Base-by-base conservation (phyloP, 768 basidiomycete species). In the Dentipellis sp. region DNA sequence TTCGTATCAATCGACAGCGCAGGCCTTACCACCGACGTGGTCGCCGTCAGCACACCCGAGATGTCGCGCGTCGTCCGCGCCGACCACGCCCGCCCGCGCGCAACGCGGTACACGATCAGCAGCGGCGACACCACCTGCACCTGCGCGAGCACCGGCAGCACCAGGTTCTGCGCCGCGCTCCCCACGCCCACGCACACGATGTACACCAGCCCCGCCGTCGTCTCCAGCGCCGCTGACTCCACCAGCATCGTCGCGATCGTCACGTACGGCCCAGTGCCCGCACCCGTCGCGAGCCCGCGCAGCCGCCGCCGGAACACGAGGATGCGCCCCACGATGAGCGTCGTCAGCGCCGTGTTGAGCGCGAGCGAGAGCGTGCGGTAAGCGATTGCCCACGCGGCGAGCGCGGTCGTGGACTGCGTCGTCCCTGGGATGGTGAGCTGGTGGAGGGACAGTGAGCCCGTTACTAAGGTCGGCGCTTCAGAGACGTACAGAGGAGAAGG, bases 311-410 rank as follows among this genome's bases (percentile, higher is more conserved):
- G 56, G 14, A 46, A 0, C 8, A 10, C 11, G 21, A 58, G 23
- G 23, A 62, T 52, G 48, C 56, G 59, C 10, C 54, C 50, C 36
- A 45, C 46, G 51, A 62, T 56, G 52, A 56, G 48, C 35, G 51
- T 57, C 6, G 61, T 62, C 39, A 62, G 54, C 21, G 52, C 52
- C 39, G 53, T 10, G 34, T 56, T 45, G 38, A 61, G 59, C 36
- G 54, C 52, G 36, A 62, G 59, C 9, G 61, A 62, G 38, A 59
- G 47, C 10, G 61, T 62, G n/a, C 61, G 61, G 36, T 60, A 62
- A 47, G 55, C 22, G 23, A 62, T 40, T n/a, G 57, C 48, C 59
- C 59, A 62, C 21, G 55, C 51, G 21, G 54, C 55, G 8, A 62
- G 56, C 23, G 29, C 48, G 17, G 39, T 45, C 1, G 50, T 47